Base-by-base conservation (phyloP, 2,329 filamentous ascomycete genomes). In the Sporothrix inflata region DNA sequence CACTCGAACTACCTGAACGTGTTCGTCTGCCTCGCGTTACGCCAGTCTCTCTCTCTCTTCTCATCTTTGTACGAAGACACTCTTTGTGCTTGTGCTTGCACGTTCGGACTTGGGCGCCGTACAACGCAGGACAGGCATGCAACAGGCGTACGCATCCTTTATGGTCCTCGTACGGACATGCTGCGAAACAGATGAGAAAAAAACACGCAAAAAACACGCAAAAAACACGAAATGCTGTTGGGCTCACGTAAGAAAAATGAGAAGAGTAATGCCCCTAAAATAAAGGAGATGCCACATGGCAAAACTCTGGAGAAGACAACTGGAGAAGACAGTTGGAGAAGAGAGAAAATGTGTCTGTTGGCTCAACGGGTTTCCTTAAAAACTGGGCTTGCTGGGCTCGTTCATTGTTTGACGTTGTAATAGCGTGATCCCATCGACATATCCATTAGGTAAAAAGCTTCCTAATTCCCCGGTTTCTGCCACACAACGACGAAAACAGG, bases 361-460 rank as follows among this genome's bases (percentile, higher is more conserved):
- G n/a, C n/a, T n/a, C 24, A 51, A 42, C 40, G 40, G 40, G n/a
- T n/a, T n/a, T n/a, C n/a, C n/a, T n/a, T n/a, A n/a, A n/a, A n/a
- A n/a, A n/a, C n/a, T n/a, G n/a, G n/a, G n/a, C n/a, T n/a, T n/a
- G n/a, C n/a, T n/a, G 6, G 30, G 30, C 30, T 34, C 34, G 53
- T 30, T 34, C 27, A 9, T 30, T 40, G 34, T 21, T 61, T 38
- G 19, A 6, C 19, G 57, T 38, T 60, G 55, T 60, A 30, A 40
- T 60, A 60, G 55, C 55, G 55, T 38, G 53, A 60, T 60, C 2
- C 34, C 19, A 24, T 24, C 57, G 57, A 61, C 34, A 42, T 40
- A 61, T 40, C 57, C 57, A 61, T 61, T 61, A 61, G 57, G 57
- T 61, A 61, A 61, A 61, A 61, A 12, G 53, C 53, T 57, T 57